Conservation (phyloP, 805 yeast genomes). For the Saccharomycopsis sp. region DNA sequence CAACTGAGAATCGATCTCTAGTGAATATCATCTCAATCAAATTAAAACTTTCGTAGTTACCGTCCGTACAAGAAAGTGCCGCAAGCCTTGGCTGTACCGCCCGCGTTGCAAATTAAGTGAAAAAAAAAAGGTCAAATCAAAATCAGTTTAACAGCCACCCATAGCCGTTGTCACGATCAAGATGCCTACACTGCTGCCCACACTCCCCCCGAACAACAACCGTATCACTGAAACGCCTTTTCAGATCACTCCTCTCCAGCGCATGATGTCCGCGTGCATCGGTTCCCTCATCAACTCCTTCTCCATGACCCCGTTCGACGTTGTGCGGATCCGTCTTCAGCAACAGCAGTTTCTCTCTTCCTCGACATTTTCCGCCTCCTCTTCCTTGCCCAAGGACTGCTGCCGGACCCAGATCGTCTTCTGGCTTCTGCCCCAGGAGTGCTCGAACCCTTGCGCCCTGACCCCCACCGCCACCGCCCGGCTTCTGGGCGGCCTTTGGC, state of each 20-base stretch:
- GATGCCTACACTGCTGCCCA: too few species aligned
- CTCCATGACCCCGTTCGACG: slow-evolving; percentile 75
- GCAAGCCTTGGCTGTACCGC: too few species aligned
- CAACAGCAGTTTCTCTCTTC: slow-evolving; percentile 50
- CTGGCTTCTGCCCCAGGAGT: slow-evolving; percentile 21
- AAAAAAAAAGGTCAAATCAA: too few species aligned
- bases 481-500: slow-evolving; percentile 62
- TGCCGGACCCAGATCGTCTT: slow-evolving; percentile 21
- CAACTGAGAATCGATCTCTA: too few species aligned
- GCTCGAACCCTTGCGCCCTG: slow-evolving; percentile 13
- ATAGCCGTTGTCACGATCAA: too few species aligned
- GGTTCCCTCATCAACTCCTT: slow-evolving; percentile 68
- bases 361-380: slow-evolving; percentile 12
- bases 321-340: slow-evolving; percentile 65
- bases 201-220: too few species aligned
- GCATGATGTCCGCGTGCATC: slow-evolving; percentile 71
- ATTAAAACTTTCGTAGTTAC: too few species aligned
- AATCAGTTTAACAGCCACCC: too few species aligned
- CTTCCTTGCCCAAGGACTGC: slow-evolving; percentile 29
- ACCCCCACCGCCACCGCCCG: slow-evolving; percentile 25
- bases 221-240: too few species aligned
- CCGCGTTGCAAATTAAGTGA: too few species aligned
- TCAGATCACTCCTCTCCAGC: slow-evolving; percentile 26
- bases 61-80: too few species aligned
- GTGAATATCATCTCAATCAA: too few species aligned